A percentile compares a stretch with the other conserved stretches of the same genome.
These are phyloP conservation scores for Candida orba DNA, from an alignment of 805 yeast species.

Conservation along the genomic window DNA sequence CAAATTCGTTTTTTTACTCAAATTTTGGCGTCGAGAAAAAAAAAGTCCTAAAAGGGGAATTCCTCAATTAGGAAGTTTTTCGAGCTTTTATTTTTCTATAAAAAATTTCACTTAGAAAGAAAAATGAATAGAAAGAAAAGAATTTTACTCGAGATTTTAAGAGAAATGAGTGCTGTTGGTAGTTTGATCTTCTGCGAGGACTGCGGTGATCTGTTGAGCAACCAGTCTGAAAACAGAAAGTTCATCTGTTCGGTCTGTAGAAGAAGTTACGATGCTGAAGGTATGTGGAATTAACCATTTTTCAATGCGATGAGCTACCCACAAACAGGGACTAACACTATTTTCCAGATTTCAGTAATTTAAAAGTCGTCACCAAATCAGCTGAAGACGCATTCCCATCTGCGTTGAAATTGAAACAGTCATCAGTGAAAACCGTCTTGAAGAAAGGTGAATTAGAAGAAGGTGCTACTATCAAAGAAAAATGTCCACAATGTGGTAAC, in stretches of 20 bases:
- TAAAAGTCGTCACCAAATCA: slow-evolving; percentile 82
- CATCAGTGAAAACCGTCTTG: slow-evolving; percentile 83
- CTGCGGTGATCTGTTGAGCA: slow-evolving; percentile 85
- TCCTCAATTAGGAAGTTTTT: not conserved
- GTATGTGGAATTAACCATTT: slow-evolving; percentile 19
- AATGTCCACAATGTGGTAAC: slow-evolving; percentile 97
- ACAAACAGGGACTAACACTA: slow-evolving; percentile 2
- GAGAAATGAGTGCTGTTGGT: slow-evolving; percentile 85
- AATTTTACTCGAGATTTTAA: not conserved
- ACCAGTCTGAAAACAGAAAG: slow-evolving; percentile 41
- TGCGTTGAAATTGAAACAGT: slow-evolving; percentile 65
- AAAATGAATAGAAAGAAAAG: too few species aligned
- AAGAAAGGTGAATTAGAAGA: slow-evolving; percentile 76
- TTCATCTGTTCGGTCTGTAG: slow-evolving; percentile 54
- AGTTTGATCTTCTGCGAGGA: slow-evolving; percentile 87
- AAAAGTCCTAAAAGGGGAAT: not conserved
- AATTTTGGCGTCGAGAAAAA: slow-evolving; percentile 7
- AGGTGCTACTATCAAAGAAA: slow-evolving; percentile 95
- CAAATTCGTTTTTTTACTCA: not conserved
- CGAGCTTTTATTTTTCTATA: not conserved
- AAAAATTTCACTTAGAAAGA: slow-evolving; percentile 2
- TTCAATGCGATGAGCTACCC: too few species aligned
- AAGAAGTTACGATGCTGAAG: slow-evolving; percentile 32
- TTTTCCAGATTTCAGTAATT: slow-evolving; percentile 50
- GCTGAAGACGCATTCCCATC: slow-evolving; percentile 95